phyloP scores from a whole-genome alignment of 352 stramenopile species.

The Aphanomyces cochlioides region DNA sequence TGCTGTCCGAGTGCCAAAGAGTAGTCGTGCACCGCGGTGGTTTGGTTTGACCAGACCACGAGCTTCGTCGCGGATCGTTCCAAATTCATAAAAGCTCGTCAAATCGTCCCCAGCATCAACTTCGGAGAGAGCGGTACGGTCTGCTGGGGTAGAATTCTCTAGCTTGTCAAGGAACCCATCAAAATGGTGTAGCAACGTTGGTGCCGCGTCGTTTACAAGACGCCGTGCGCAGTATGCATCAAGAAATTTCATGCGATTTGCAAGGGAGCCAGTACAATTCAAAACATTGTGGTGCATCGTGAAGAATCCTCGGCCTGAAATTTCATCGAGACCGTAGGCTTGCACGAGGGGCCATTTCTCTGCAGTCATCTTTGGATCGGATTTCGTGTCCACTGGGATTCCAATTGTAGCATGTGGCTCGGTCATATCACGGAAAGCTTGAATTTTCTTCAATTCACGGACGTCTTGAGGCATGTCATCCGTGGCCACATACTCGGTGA shows the following conservation, averaged over 20 bases:
- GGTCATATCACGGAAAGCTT: constrained; percentile 64
- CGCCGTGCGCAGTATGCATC: constrained; percentile 56
- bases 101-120: constrained; percentile 60
- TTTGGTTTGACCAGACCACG: constrained; percentile 37
- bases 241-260: constrained; percentile 41
- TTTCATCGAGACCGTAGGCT: constrained; percentile 47
- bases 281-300: constrained; percentile 69
- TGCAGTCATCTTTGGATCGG: constrained; percentile 41
- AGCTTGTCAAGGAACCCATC: constrained; percentile 64
- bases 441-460: constrained; percentile 64
- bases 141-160: constrained; percentile 50
- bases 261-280: constrained; percentile 47
- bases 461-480: constrained; percentile 66
- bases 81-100: constrained; percentile 77
- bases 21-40: constrained; percentile 49
- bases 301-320: constrained; percentile 55
- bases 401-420: constrained; percentile 43
- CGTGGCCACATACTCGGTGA: constrained; percentile 59
- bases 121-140: constrained; percentile 45
- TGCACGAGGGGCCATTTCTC: constrained; percentile 78
- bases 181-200: constrained; percentile 56
- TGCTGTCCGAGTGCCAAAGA: constrained; percentile 56
- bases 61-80: constrained; percentile 57
- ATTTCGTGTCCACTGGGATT: constrained; percentile 42
- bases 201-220: constrained; percentile 48